Conservation (phyloP, 495 filamentous ascomycete genomes). For the Penicillium soppii region DNA sequence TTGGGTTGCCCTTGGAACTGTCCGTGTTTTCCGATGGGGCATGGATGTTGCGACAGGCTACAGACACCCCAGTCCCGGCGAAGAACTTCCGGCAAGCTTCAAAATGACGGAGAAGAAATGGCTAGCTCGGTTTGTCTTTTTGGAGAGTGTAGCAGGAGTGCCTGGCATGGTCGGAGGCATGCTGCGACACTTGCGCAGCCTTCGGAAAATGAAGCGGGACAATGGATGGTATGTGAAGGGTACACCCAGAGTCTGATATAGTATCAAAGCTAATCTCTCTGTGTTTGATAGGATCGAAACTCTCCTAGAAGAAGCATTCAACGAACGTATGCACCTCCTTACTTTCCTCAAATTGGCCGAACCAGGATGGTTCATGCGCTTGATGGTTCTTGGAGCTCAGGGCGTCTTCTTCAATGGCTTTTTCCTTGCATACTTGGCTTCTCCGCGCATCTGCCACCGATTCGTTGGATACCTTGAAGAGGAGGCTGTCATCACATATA, state of each 20-base stretch:
- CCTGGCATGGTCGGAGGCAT: conserved; percentile 97
- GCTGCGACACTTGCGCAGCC: conserved; percentile 79
- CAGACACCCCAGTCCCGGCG: conserved; percentile 56
- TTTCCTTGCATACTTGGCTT: conserved; percentile 86
- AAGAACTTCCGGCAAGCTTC: conserved; percentile 44
- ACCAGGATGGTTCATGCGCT: conserved; percentile 83
- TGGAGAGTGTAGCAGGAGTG: conserved; percentile 92
- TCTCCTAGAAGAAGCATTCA: conserved; percentile 88
- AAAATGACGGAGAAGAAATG: conserved; percentile 74
- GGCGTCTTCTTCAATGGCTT: conserved; percentile 94
- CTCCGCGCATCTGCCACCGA: conserved; percentile 85
- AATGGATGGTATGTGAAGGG: conserved; percentile 72
- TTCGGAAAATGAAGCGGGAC: conserved; percentile 83
- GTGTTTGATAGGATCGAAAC: conserved; percentile 78
- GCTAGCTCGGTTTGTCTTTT: conserved; percentile 83
- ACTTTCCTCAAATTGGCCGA: conserved; percentile 93
- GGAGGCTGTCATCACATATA: conserved; percentile 95
- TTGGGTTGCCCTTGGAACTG: conserved; percentile 58
- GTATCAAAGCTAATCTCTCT: background rate
- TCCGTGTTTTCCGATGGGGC: conserved; percentile 63
- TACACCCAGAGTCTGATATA: background rate
- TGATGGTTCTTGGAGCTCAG: conserved; percentile 80
- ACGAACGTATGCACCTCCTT: conserved; percentile 94
- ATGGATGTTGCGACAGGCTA: conserved; percentile 73
- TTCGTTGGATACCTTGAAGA: conserved; percentile 98